Percentiles rank a stretch among this genome's conserved stretches.
phyloP scores from a whole-genome alignment of 768 basidiomycete genomes.

The Cystoderma amianthinum region DNA sequence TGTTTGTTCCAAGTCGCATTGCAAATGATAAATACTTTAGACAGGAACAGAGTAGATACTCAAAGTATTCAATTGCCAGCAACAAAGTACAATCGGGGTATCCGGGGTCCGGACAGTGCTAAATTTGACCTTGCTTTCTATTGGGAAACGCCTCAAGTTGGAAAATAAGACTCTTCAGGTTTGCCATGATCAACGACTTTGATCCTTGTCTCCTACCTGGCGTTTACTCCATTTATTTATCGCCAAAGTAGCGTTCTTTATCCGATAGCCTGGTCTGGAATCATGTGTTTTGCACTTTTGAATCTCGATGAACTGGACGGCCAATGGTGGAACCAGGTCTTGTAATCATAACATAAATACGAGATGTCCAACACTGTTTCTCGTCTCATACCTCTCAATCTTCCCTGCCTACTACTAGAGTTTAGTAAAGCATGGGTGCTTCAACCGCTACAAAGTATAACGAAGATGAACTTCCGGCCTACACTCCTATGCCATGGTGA shows the following conservation, averaged over 20 bases:
- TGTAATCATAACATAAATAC: neutral
- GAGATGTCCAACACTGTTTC: neutral
- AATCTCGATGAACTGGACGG: too few species aligned
- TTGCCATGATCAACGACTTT: too few species aligned
- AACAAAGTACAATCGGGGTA: too few species aligned
- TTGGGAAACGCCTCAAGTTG: too few species aligned
- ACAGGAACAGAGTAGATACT: neutral
- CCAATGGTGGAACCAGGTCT: neutral
- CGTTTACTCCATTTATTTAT: neutral
- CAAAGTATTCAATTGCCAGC: too few species aligned
- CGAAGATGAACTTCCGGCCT: constrained; percentile 34
- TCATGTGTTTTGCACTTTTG: neutral
- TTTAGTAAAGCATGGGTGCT: constrained; percentile 12
- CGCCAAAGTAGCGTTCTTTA: neutral
- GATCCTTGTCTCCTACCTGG: neutral
- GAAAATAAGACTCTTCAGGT: too few species aligned
- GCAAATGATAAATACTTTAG: neutral
- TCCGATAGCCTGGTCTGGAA: neutral
- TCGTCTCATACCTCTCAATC: constrained; percentile 4
- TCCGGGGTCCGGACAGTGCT: too few species aligned
- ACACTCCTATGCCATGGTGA: constrained; percentile 41
- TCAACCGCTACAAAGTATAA: constrained; percentile 17
- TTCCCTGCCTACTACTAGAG: constrained; percentile 5
- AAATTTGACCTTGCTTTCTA: too few species aligned
- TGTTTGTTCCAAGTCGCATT: too few species aligned